A percentile compares a stretch with the other conserved stretches of the same genome.
Evolutionary conservation across 2,329 filamentous ascomycete species (phyloP).

Genomic region (Fusarium domesticum): DNA sequence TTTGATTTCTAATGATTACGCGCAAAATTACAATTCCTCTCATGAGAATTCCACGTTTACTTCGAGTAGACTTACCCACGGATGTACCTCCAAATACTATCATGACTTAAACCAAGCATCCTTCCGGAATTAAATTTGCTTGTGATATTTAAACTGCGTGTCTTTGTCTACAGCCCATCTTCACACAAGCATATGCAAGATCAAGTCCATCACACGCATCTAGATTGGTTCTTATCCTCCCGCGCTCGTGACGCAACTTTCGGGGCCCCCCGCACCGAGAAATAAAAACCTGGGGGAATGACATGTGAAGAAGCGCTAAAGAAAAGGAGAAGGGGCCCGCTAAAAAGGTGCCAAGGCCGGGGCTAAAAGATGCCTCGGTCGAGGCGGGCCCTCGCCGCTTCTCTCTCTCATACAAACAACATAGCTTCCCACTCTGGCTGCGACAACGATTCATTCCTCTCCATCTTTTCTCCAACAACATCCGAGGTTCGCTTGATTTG

Average conservation of each 20-base stretch:
- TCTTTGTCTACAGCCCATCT: neutral
- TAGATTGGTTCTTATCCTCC: neutral
- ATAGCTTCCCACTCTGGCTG: conserved; percentile 9
- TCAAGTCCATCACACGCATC: neutral
- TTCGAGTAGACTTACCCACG: too few relatives aligned
- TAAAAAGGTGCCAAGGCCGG: conserved; percentile 22
- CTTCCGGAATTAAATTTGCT: too few relatives aligned
- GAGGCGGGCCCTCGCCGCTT: conserved; percentile 22
- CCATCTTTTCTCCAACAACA: neutral
- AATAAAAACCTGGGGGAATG: conserved; percentile 26
- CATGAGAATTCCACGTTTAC: too few relatives aligned
- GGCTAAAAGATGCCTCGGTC: conserved; percentile 35
- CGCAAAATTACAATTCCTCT: too few relatives aligned
- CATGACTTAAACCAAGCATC: too few relatives aligned
- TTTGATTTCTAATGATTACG: too few relatives aligned
- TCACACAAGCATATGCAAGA: neutral
- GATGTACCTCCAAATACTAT: too few relatives aligned
- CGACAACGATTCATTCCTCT: conserved; percentile 4
- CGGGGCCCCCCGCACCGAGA: conserved; percentile 10
- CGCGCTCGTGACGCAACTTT: conserved; percentile 21
- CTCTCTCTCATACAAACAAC: conserved; percentile 2
- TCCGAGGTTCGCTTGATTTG: neutral
- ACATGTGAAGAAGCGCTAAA: conserved; percentile 34
- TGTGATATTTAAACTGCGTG: neutral
- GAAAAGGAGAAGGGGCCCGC: too few relatives aligned